These are phyloP conservation scores for Metschnikowia lunata DNA, from an alignment of 805 yeast species.

Conservation along the genomic window DNA sequence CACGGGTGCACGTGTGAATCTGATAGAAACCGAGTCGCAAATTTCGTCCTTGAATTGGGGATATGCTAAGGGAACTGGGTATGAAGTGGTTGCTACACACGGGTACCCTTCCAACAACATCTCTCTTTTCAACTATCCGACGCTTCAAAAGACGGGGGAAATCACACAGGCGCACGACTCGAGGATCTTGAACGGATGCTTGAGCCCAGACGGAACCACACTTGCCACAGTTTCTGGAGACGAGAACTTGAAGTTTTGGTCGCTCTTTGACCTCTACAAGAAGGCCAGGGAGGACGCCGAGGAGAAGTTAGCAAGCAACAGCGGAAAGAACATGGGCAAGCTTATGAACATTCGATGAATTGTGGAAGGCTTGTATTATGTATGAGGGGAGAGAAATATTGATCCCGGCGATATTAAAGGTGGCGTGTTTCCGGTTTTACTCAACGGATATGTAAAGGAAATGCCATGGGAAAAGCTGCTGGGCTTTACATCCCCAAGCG, in stretches of 20 bases:
- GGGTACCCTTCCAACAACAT: constrained; percentile 88
- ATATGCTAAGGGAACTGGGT: constrained; percentile 61
- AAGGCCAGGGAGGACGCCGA: constrained; percentile 19
- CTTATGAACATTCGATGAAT: constrained; percentile 23
- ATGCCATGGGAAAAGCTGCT: no score
- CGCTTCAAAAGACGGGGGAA: constrained; percentile 82
- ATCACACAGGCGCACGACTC: constrained; percentile 85
- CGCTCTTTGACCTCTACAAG: constrained; percentile 62
- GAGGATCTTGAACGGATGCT: constrained; percentile 73
- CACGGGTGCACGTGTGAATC: constrained; percentile 80
- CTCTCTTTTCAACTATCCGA: constrained; percentile 79
- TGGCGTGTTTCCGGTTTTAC: no score
- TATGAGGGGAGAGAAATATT: no score
- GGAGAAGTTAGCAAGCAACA: constrained; percentile 17
- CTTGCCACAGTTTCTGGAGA: constrained; percentile 95
- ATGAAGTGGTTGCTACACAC: constrained; percentile 88
- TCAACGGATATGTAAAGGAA: no score
- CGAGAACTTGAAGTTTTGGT: constrained; percentile 94
- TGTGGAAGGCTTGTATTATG: not conserved
- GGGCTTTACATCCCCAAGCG: no score
- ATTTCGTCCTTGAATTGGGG: constrained; percentile 95
- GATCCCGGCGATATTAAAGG: no score
- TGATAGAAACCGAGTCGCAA: constrained; percentile 90
- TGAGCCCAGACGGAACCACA: constrained; percentile 87
- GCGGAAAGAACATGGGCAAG: constrained; percentile 21